phyloP scores from a whole-genome alignment of 208 protist species.

The Wallacemonas rigidus region DNA sequence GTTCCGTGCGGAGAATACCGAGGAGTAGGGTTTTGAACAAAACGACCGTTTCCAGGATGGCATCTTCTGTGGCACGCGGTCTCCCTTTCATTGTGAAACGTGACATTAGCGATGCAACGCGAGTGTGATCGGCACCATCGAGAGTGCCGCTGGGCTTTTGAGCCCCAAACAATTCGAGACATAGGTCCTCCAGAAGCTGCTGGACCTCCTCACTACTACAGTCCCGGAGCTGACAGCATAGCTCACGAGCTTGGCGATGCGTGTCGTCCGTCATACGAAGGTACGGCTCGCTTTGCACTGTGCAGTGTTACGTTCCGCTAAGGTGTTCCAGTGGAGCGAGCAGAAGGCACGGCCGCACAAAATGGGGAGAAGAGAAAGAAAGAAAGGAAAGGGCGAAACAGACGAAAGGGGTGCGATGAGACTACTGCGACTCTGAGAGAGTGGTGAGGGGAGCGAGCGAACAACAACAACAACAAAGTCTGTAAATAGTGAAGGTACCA shows the following conservation, averaged over 20 bases:
- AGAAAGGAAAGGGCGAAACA: too few relatives aligned
- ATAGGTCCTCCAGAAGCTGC: neutral
- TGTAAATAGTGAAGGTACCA: too few relatives aligned
- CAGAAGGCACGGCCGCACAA: too few relatives aligned
- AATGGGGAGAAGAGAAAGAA: too few relatives aligned
- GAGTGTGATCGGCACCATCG: neutral
- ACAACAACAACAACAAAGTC: too few relatives aligned
- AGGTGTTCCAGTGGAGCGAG: too few relatives aligned
- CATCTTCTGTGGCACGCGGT: slow-evolving; percentile 4
- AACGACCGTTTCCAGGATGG: slow-evolving; percentile 26
- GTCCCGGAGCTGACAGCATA: neutral
- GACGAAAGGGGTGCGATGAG: too few relatives aligned
- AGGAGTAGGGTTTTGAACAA: slow-evolving; percentile 27
- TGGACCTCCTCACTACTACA: neutral
- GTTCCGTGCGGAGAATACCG: slow-evolving; percentile 1
- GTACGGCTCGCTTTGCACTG: too few relatives aligned
- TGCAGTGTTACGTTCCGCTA: too few relatives aligned
- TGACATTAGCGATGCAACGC: neutral
- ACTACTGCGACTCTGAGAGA: too few relatives aligned
- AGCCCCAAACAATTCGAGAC: neutral
- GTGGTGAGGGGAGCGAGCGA: too few relatives aligned
- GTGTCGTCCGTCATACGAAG: neutral
- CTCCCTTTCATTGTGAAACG: neutral
- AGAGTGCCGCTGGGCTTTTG: neutral
- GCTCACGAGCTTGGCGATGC: neutral